Evolutionary conservation across 257 asterid genomes (phyloP).

Genomic region (Echites panduratus): DNA sequence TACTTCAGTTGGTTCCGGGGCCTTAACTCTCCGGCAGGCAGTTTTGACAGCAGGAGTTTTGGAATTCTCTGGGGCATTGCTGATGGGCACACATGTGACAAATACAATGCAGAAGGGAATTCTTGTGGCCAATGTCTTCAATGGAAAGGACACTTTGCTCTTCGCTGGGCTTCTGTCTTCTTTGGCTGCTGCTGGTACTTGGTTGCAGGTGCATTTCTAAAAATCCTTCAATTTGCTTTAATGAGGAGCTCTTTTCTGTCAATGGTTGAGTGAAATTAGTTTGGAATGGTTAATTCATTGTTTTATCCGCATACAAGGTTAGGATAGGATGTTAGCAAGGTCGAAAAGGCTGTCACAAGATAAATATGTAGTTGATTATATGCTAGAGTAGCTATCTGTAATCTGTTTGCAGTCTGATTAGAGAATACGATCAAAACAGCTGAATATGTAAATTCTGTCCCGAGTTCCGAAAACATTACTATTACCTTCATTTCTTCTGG

Average conservation of each 20-base stretch:
- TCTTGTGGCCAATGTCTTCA: constrained; percentile 71
- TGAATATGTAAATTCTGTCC: background rate
- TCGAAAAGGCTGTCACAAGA: no score
- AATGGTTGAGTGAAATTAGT: background rate
- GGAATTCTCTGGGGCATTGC: constrained; percentile 84
- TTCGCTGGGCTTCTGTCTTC: constrained; percentile 85
- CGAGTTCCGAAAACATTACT: no score
- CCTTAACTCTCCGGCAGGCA: constrained; percentile 74
- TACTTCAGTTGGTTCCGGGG: constrained; percentile 96
- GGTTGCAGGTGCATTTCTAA: constrained; percentile 66
- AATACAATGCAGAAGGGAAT: constrained; percentile 99
- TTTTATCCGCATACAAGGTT: background rate
- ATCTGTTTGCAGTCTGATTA: background rate
- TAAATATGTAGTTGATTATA: background rate
- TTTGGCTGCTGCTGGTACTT: constrained; percentile 97
- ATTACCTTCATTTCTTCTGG: background rate
- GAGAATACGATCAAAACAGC: background rate
- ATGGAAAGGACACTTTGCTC: constrained; percentile 78
- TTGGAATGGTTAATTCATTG: background rate
- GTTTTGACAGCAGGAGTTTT: constrained; percentile 76
- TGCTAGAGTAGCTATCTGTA: background rate
- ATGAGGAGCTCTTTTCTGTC: background rate
- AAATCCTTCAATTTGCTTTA: background rate
- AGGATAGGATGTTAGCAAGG: no score
- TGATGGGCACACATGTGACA: constrained; percentile 91